Conservation (phyloP, 345 rosid genomes). For the Rubroshorea leprosula region DNA sequence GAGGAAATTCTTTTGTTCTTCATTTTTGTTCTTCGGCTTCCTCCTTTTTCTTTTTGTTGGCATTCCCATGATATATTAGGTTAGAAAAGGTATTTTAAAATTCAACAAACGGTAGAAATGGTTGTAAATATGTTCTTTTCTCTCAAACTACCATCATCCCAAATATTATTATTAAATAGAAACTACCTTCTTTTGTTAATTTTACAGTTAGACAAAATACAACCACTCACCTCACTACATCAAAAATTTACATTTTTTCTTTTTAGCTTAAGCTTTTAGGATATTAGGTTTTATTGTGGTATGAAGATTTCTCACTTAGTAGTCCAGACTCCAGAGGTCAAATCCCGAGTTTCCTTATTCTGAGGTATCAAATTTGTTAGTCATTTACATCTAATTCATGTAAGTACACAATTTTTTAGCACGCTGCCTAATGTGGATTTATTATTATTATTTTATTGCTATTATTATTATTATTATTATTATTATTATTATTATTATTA, state of each 20-base stretch:
- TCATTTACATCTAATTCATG: no score
- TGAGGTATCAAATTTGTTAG: background rate
- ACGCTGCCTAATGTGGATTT: background rate
- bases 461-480: background rate
- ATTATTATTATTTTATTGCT: no score
- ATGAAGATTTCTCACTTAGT: background rate
- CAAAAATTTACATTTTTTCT: background rate
- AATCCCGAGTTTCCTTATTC: background rate
- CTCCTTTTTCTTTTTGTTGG: background rate
- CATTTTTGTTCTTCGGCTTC: background rate
- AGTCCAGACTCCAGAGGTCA: background rate
- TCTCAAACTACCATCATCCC: background rate
- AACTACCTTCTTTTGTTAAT: background rate
- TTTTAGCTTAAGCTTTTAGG: background rate
- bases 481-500: background rate
- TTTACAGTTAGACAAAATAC: no score
- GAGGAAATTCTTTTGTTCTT: background rate
- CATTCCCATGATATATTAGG: background rate
- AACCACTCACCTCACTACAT: no score
- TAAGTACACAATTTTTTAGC: background rate
- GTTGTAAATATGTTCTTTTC: background rate
- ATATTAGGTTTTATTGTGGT: background rate
- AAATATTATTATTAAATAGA: background rate
- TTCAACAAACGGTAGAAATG: background rate
- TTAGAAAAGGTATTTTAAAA: background rate